Conservation (phyloP, 2,329 filamentous ascomycete genomes). For the Aspergillus ochraceoroseus region DNA sequence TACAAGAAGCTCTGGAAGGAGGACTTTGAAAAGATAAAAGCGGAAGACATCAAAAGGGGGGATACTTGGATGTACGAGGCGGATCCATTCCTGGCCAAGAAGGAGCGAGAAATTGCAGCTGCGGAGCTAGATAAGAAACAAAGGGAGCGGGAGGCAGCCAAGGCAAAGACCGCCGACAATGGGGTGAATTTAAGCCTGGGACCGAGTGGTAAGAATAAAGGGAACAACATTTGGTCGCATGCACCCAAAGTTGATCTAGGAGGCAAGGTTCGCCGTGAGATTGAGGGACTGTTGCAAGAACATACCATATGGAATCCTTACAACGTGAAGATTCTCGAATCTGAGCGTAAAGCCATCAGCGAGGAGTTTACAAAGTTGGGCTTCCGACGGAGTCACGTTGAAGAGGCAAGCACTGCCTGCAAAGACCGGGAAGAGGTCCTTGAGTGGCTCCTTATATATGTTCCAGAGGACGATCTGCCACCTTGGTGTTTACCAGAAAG, state of each 20-base stretch:
- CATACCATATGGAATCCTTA: constrained; percentile 86
- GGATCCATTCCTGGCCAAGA: constrained; percentile 79
- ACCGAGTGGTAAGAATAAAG: constrained; percentile 35
- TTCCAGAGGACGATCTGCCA: constrained; percentile 94
- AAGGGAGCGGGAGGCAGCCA: constrained; percentile 60
- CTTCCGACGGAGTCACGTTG: constrained; percentile 81
- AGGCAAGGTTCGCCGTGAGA: constrained; percentile 66
- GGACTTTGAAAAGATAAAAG: constrained; percentile 77
- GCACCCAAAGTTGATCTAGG: constrained; percentile 94
- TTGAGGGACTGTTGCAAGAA: constrained; percentile 73
- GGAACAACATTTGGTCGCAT: constrained; percentile 71
- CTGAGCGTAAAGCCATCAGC: constrained; percentile 58
- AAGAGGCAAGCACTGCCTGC: constrained; percentile 81
- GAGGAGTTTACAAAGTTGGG: constrained; percentile 71
- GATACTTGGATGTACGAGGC: constrained; percentile 89
- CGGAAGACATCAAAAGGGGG: constrained; percentile 69
- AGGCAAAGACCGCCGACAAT: constrained; percentile 61
- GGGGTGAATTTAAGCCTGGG: constrained; percentile 53
- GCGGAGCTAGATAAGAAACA: constrained; percentile 72
- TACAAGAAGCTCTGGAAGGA: constrained; percentile 88
- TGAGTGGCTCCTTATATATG: constrained; percentile 94
- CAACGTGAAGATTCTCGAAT: constrained; percentile 58
- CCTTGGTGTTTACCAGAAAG: constrained; percentile 85
- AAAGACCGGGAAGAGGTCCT: constrained; percentile 88
- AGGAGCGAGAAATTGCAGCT: constrained; percentile 74